These are phyloP conservation scores for Collybia sordida DNA, from an alignment of 768 basidiomycete species.

Conservation along the genomic window DNA sequence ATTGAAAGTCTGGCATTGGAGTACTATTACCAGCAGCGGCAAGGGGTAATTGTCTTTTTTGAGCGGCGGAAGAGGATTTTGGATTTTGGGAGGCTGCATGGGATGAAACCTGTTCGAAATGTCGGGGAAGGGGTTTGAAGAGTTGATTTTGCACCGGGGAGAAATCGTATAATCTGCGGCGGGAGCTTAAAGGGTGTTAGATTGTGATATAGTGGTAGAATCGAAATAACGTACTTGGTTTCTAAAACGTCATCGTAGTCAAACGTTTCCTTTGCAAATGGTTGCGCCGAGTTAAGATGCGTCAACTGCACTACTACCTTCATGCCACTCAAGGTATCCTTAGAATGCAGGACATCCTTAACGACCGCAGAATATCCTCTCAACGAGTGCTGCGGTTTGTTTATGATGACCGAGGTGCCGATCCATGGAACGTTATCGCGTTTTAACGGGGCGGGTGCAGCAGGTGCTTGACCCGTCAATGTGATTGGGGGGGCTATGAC, in stretches of 20 bases:
- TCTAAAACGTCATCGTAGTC: constrained; percentile 1
- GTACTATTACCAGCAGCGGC: neutral
- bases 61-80: too few relatives aligned
- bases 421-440: neutral
- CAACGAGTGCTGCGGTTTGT: neutral
- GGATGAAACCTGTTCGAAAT: too few relatives aligned
- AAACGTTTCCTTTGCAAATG: neutral
- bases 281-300: neutral
- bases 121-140: too few relatives aligned
- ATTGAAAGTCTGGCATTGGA: neutral
- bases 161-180: neutral
- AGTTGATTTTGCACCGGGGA: neutral
- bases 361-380: constrained; percentile 1
- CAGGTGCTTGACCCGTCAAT: neutral
- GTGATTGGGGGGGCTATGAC: neutral
- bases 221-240: neutral
- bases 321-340: neutral
- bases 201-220: neutral
- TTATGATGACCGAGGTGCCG: neutral
- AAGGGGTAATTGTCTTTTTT: too few relatives aligned
- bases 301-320: neutral
- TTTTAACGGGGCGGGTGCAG: neutral
- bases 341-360: neutral
- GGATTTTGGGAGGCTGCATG: too few relatives aligned
- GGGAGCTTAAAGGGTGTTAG: neutral